These are phyloP conservation scores for Microcos paniculata DNA, from an alignment of 345 rosid species.

Conservation along the genomic window DNA sequence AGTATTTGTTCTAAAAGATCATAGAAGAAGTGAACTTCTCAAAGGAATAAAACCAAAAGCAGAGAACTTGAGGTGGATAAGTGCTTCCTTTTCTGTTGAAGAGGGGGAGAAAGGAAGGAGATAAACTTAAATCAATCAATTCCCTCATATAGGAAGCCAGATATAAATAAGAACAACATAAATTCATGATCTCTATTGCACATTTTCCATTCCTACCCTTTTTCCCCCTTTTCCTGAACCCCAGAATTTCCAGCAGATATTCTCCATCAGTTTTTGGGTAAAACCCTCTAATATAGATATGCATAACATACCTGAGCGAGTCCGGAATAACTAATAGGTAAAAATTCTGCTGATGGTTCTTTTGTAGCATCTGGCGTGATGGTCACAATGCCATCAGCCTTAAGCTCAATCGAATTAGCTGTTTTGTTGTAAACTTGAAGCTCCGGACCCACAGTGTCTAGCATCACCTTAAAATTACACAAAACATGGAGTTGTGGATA, in stretches of 20 bases:
- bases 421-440: background rate
- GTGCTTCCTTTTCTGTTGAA: background rate
- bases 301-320: background rate
- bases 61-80: background rate
- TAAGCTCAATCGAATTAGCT: background rate
- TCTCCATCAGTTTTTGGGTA: background rate
- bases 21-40: background rate
- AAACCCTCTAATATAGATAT: background rate
- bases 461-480: background rate
- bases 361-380: background rate
- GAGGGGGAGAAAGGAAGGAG: background rate
- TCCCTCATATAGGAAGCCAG: background rate
- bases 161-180: background rate
- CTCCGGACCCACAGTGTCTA: background rate
- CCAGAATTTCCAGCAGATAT: background rate
- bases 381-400: background rate
- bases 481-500: background rate
- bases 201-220: background rate
- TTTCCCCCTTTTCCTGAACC: background rate
- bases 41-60: background rate
- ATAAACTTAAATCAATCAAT: background rate
- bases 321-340: background rate
- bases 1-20: background rate
- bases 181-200: background rate
- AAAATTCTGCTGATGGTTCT: background rate